Base-by-base conservation (phyloP, 2,329 filamentous ascomycete genomes). In the Diplodia scrobiculata region DNA sequence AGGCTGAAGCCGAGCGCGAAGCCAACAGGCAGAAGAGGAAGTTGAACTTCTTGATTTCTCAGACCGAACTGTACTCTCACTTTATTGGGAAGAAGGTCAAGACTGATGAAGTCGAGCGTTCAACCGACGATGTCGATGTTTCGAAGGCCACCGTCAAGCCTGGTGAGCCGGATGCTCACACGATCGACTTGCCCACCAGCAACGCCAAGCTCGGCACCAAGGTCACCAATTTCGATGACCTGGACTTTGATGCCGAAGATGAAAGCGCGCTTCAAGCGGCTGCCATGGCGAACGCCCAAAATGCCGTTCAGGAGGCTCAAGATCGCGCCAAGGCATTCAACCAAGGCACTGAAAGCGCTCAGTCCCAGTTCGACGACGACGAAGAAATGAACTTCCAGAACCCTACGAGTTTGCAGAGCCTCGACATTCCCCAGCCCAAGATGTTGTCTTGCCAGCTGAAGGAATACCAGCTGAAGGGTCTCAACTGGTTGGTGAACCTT, bases 381-480 rank as follows among this genome's bases (percentile, higher is more conserved):
- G 93, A 97, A 73, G 95, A 99, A 80, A 91, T 99, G 90, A 99
- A 99, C 81, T 99, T 99, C 83, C 95, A 99, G 80, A 98, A 99
- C 76, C 95, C 95, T 0, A 95, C 93, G 3, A 95, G 94, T 73
- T 84, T 99, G 72, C 94, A 94, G 72, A 93, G 95, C 72, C 92
- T 97, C 71, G 91, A 97, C 73, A 92, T 99, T 66, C 89, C 93
- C 69, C 95, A 99, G 76, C 95, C 95, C 9, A 96, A 92, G 79
- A 87, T 98, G 80, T 86, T 99, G 73, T 93, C 91, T 69, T 91
- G 93, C 62, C 91, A 96, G 76, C 87, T 99, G 74, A 99, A 99
- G 77, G 95, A 99, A 78, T 99, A 99, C 80, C 95, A 99, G 81
- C 83, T 99, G 76, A 99, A 99, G 83, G 95, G 95, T 80, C 90